phyloP scores from a whole-genome alignment of 345 rosid species.

The Heritiera littoralis region DNA sequence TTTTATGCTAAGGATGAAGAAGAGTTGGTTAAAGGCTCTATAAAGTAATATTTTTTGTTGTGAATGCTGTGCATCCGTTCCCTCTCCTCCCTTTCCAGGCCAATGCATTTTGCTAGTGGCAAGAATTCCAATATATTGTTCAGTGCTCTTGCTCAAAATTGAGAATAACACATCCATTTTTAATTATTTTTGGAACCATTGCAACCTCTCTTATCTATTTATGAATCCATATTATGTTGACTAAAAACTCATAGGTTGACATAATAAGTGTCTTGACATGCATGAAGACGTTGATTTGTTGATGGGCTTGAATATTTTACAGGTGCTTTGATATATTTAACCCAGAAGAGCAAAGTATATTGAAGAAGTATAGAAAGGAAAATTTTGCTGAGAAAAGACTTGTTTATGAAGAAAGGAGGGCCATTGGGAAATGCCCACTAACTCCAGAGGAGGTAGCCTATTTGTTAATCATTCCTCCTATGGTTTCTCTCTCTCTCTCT shows the following conservation, averaged over 20 bases:
- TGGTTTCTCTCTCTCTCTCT: slow-evolving; percentile 1
- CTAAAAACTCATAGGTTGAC: not conserved
- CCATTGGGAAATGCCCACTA: slow-evolving; percentile 87
- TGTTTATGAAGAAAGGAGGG: slow-evolving; percentile 69
- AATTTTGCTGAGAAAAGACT: slow-evolving; percentile 81
- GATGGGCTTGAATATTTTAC: slow-evolving; percentile 23
- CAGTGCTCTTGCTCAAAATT: not conserved
- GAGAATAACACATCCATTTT: not conserved
- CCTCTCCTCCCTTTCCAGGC: not conserved
- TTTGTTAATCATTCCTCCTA: slow-evolving; percentile 7
- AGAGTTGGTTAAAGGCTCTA: not conserved
- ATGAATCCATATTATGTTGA: not conserved
- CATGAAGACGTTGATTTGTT: slow-evolving; percentile 8
- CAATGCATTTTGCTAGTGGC: not conserved
- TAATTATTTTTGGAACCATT: not conserved
- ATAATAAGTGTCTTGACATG: not conserved
- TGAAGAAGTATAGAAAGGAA: slow-evolving; percentile 76
- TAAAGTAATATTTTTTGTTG: not conserved
- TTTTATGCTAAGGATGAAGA: not conserved
- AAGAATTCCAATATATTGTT: not conserved
- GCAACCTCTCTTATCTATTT: not conserved
- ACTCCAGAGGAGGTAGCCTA: slow-evolving; percentile 84
- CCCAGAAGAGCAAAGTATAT: slow-evolving; percentile 67
- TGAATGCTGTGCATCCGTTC: not conserved
- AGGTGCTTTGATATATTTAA: slow-evolving; percentile 95